These are phyloP conservation scores for Mycocalia duriaeana DNA, from an alignment of 1,284 basidiomycete genomes.

Conservation along the genomic window DNA sequence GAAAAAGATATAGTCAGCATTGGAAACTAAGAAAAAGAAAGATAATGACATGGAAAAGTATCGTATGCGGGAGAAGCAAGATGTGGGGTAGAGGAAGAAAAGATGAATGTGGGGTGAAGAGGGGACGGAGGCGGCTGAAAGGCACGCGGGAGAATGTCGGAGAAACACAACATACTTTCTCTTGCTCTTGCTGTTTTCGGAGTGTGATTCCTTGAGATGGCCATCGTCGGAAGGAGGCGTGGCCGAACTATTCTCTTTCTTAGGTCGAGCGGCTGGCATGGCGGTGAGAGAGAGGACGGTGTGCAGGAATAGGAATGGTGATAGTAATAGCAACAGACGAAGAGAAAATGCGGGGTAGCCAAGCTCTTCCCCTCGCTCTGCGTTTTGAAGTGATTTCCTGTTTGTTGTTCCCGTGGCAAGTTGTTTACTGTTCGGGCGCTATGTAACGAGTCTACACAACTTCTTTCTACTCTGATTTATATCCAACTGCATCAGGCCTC, in stretches of 20 bases:
- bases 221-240: constrained; percentile 60
- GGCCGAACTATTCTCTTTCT: constrained; percentile 58
- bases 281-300: constrained; percentile 25
- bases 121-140: no score
- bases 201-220: constrained; percentile 43
- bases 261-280: constrained; percentile 64
- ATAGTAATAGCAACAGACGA: no score
- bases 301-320: no score
- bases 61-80: constrained; percentile 16
- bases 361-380: constrained; percentile 16
- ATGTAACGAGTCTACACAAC: constrained; percentile 25
- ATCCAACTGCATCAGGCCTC: constrained; percentile 9
- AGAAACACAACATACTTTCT: constrained; percentile 56
- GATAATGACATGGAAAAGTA: constrained; percentile 26
- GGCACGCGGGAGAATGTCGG: constrained; percentile 39
- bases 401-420: constrained; percentile 35
- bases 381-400: constrained; percentile 29
- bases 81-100: constrained; percentile 22
- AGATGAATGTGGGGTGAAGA: constrained; percentile 30
- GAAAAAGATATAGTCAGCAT: constrained; percentile 24
- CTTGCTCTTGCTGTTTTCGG: constrained; percentile 64
- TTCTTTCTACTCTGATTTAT: constrained; percentile 33
- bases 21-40: constrained; percentile 14
- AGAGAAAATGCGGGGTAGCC: constrained; percentile 25
- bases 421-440: constrained; percentile 34